phyloP scores from a whole-genome alignment of 495 filamentous ascomycete species.

The Aspergillus sparsus region DNA sequence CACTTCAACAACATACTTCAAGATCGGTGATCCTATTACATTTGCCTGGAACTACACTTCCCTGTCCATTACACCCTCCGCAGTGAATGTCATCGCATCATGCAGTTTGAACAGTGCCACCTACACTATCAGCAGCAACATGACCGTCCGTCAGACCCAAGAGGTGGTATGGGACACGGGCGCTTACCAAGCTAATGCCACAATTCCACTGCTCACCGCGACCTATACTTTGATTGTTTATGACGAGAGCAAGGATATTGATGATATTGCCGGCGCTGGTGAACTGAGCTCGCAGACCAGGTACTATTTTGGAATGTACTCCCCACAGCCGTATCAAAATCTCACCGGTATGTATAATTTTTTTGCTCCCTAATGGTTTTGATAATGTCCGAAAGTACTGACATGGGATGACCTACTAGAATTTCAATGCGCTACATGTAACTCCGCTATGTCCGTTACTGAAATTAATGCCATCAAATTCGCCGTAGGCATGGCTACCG shows the following conservation, averaged over 20 bases:
- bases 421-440: constrained; percentile 70
- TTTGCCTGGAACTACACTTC: constrained; percentile 97
- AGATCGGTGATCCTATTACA: constrained; percentile 81
- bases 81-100: constrained; percentile 78
- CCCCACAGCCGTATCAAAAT: constrained; percentile 62
- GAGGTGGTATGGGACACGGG: constrained; percentile 78
- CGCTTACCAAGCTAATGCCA: constrained; percentile 62
- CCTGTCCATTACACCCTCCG: constrained; percentile 71
- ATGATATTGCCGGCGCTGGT: constrained; percentile 65
- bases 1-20: constrained; percentile 72
- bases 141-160: constrained; percentile 57
- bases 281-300: constrained; percentile 65
- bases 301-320: constrained; percentile 83
- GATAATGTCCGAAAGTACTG: constrained; percentile 20
- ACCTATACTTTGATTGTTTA: constrained; percentile 84
- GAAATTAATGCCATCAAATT: constrained; percentile 70
- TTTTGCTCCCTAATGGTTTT: not conserved
- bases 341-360: constrained; percentile 53
- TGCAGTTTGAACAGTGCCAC: constrained; percentile 65
- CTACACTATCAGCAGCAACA: constrained; percentile 70
- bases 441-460: constrained; percentile 61
- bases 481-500: constrained; percentile 68
- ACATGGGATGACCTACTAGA: constrained; percentile 33
- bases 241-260: constrained; percentile 66
- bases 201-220: constrained; percentile 64